phyloP scores from a whole-genome alignment of 202 grass and related monocot species.

The Brachypodium distachyon region DNA sequence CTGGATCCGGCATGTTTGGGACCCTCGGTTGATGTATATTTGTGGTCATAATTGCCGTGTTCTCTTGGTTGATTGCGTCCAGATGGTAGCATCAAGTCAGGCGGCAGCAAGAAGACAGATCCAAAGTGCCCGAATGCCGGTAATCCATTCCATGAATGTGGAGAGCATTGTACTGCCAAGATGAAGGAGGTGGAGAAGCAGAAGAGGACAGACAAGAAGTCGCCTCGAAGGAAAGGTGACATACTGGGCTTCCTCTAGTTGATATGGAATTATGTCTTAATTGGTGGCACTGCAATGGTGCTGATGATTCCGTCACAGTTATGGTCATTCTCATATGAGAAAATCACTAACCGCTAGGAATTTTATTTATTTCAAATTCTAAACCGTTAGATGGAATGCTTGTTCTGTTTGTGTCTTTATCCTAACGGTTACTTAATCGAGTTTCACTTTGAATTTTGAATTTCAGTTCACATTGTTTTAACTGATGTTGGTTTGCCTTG shows the following conservation, averaged over 20 bases:
- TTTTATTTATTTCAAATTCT: neutral
- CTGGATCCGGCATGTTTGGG: neutral
- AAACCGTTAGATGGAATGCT: neutral
- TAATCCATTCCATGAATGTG: conserved; percentile 72
- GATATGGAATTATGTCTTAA: neutral
- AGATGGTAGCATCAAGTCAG: conserved; percentile 29
- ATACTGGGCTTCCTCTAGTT: neutral
- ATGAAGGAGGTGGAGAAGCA: conserved; percentile 38
- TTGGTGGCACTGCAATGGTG: neutral
- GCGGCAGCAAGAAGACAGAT: conserved; percentile 53
- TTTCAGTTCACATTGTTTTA: neutral
- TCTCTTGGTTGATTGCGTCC: conserved; percentile 2
- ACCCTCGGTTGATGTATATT: neutral
- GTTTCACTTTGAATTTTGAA: neutral
- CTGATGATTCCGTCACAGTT: neutral
- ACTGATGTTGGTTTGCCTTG: neutral
- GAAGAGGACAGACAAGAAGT: conserved; percentile 5
- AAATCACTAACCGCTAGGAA: neutral
- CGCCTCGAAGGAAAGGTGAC: conserved; percentile 27
- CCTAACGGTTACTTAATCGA: neutral
- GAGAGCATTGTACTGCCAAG: conserved; percentile 48
- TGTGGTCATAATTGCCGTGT: neutral
- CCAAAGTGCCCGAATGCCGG: conserved; percentile 55
- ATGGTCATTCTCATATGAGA: neutral
- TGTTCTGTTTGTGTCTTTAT: neutral